These are phyloP conservation scores for Phlyctochytrium bullatum DNA, from an alignment of 192 early-diverging fungal genomes.

Conservation along the genomic window DNA sequence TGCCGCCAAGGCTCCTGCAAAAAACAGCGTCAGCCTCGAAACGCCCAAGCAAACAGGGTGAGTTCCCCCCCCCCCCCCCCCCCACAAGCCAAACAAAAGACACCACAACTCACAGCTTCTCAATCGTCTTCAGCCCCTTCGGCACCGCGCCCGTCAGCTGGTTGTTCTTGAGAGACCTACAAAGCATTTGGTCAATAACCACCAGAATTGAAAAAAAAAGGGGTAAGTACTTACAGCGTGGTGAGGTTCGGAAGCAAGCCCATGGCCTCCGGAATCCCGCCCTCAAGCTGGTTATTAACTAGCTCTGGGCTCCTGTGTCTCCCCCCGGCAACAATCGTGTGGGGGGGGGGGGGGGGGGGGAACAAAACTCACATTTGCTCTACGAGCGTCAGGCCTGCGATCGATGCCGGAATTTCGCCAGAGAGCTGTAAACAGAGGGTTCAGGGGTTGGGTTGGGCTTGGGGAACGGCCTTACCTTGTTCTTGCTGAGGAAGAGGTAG, in stretches of 20 bases:
- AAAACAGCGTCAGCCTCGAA: too few relatives aligned
- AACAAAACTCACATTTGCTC: neutral
- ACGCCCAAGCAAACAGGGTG: too few relatives aligned
- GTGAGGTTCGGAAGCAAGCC: neutral
- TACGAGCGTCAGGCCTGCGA: neutral
- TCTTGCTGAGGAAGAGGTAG: neutral
- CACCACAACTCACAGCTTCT: slow-evolving; percentile 7
- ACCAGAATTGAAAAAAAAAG: neutral
- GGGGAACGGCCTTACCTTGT: neutral
- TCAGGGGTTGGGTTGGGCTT: neutral
- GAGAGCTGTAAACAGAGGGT: neutral
- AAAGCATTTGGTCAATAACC: neutral
- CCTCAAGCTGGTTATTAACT: neutral
- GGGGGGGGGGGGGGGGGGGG: neutral
- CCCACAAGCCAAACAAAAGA: too few relatives aligned
- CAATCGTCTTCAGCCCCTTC: slow-evolving; percentile 8
- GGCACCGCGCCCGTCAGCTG: slow-evolving; percentile 10
- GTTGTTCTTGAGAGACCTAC: slow-evolving; percentile 6
- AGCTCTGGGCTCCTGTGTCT: neutral
- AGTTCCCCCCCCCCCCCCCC: too few relatives aligned
- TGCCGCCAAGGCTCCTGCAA: too few relatives aligned
- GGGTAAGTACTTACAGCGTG: neutral
- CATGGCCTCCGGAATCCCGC: neutral
- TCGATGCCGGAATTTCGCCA: neutral
- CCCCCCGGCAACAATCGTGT: neutral